Conservation (phyloP, 345 rosid genomes). For the Carallia brachiata region DNA sequence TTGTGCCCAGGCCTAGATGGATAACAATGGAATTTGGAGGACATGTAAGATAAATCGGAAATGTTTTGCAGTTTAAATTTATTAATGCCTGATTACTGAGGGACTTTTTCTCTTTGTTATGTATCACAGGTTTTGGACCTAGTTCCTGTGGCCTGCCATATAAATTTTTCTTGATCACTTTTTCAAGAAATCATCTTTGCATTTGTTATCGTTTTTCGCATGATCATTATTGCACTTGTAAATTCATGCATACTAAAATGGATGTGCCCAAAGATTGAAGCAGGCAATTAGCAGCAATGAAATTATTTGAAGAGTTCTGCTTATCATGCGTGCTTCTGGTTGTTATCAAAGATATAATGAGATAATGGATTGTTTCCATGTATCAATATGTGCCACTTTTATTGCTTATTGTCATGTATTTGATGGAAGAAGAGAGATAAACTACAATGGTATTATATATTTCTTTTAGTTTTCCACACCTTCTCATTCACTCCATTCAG, state of each 20-base stretch:
- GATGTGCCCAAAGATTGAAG: not conserved
- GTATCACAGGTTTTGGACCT: not conserved
- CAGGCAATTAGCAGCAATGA: not conserved
- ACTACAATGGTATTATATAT: not conserved
- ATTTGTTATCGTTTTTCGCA: too few species aligned
- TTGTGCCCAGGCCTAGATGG: slow-evolving; percentile 79
- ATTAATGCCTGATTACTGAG: not conserved
- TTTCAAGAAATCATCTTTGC: too few species aligned
- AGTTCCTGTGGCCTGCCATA: not conserved
- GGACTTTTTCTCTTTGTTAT: not conserved
- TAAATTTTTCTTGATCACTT: not conserved
- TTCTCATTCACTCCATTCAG: not conserved
- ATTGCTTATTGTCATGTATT: not conserved
- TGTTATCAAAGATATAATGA: not conserved
- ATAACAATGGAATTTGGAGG: slow-evolving; percentile 85
- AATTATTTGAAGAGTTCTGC: not conserved
- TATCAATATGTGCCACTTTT: not conserved
- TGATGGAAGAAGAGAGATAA: not conserved
- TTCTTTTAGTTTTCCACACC: not conserved
- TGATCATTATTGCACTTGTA: too few species aligned
- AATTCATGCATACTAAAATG: not conserved
- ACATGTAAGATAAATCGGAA: slow-evolving; percentile 49
- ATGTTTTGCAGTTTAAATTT: not conserved
- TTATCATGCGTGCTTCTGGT: not conserved
- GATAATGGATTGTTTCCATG: not conserved